Conservation (phyloP, 2,329 filamentous ascomycete genomes). For the Calycina herbarum region DNA sequence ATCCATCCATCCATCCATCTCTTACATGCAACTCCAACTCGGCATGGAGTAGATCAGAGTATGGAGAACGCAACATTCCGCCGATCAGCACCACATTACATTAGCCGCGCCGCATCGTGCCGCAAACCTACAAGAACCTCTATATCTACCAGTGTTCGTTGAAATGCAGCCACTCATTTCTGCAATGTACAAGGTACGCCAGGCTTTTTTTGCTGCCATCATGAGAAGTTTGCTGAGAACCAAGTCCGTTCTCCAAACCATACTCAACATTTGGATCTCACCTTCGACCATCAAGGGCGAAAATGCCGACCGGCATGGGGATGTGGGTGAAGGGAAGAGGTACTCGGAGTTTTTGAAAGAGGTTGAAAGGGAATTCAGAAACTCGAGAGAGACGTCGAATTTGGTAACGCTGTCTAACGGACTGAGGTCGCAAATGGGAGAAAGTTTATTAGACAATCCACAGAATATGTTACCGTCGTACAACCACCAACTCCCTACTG, state of each 20-base stretch:
- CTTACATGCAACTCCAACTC: slow-evolving; percentile 16
- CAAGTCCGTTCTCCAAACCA: slow-evolving; percentile 58
- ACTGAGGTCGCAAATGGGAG: slow-evolving; percentile 56
- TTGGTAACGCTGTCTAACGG: slow-evolving; percentile 46
- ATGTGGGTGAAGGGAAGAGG: slow-evolving; percentile 28
- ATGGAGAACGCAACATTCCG: slow-evolving; percentile 24
- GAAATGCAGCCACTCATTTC: slow-evolving; percentile 51
- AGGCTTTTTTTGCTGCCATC: slow-evolving; percentile 54
- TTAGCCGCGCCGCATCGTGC: slow-evolving; percentile 30
- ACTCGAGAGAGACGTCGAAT: slow-evolving; percentile 47
- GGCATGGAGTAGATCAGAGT: slow-evolving; percentile 13
- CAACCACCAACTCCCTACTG: slow-evolving; percentile 63
- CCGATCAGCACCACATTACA: slow-evolving; percentile 20
- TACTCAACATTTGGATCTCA: slow-evolving; percentile 55
- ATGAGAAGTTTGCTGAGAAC: slow-evolving; percentile 59
- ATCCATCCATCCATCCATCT: slow-evolving; percentile 12
- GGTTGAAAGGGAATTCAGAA: slow-evolving; percentile 53
- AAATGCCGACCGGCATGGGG: slow-evolving; percentile 21
- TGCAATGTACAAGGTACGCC: slow-evolving; percentile 58
- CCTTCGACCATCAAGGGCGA: slow-evolving; percentile 38
- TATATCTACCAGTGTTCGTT: slow-evolving; percentile 37
- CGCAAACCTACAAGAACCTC: slow-evolving; percentile 21
- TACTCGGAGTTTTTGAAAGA: slow-evolving; percentile 53
- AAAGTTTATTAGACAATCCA: slow-evolving; percentile 51
- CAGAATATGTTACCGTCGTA: slow-evolving; percentile 67